Conservation (phyloP, 768 basidiomycete species). For the Suillus bovinus region DNA sequence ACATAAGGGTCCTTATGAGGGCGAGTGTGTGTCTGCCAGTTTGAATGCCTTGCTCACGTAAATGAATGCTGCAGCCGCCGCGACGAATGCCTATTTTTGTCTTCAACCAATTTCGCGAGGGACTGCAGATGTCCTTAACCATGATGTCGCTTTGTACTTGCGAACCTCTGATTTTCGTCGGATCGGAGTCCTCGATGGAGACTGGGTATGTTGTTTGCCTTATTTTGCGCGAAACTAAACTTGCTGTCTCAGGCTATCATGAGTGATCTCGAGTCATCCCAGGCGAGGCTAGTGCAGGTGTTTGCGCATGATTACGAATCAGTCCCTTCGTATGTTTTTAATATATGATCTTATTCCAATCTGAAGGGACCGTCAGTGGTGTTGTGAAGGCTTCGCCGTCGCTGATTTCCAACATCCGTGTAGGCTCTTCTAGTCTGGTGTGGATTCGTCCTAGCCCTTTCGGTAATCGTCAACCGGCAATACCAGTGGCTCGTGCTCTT, state of each 20-base stretch:
- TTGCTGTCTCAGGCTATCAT: constrained; percentile 48
- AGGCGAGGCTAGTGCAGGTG: constrained; percentile 57
- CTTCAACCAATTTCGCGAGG: constrained; percentile 29
- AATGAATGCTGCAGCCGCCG: constrained; percentile 11
- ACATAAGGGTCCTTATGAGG: constrained; percentile 15
- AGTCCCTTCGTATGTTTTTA: constrained; percentile 33
- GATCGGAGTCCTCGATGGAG: constrained; percentile 68
- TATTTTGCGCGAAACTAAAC: constrained; percentile 10
- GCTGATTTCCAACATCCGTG: constrained; percentile 54
- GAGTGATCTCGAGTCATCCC: constrained; percentile 34
- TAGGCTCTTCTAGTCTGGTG: constrained; percentile 30
- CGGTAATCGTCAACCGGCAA: constrained; percentile 52
- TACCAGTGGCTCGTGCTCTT: constrained; percentile 69
- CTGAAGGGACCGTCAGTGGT: constrained; percentile 34
- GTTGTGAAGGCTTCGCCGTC: constrained; percentile 45
- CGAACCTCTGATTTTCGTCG: constrained; percentile 62
- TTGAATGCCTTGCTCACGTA: not conserved
- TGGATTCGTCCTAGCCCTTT: constrained; percentile 57
- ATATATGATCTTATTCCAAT: constrained; percentile 7
- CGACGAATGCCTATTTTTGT: constrained; percentile 21
- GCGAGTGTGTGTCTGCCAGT: not conserved
- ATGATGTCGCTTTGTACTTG: constrained; percentile 61
- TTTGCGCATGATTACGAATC: constrained; percentile 50
- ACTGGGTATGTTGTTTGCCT: constrained; percentile 59
- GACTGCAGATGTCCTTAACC: constrained; percentile 17